These are phyloP conservation scores for Flaveria floridana DNA, from an alignment of 140 eudicot species.

Conservation along the genomic window DNA sequence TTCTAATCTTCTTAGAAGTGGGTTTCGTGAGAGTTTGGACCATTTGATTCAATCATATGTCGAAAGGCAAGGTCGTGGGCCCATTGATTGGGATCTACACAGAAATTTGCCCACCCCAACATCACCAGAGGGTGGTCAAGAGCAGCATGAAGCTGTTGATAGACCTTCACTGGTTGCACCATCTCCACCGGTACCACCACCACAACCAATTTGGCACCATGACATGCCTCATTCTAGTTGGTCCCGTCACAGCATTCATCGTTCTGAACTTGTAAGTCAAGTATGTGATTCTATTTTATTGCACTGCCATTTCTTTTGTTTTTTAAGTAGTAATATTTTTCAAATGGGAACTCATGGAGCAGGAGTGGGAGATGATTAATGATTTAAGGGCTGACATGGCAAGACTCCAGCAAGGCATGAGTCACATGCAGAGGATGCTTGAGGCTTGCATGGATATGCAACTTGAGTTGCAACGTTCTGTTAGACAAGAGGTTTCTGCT, in stretches of 20 bases:
- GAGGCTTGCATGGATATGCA: constrained; percentile 99
- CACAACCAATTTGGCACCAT: constrained; percentile 84
- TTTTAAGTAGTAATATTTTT: background rate
- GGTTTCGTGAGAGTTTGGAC: constrained; percentile 85
- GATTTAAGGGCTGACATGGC: constrained; percentile 83
- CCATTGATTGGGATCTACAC: constrained; percentile 86
- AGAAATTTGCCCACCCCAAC: constrained; percentile 61
- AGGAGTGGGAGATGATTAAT: constrained; percentile 93
- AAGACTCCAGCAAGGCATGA: constrained; percentile 92
- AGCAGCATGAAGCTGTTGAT: constrained; percentile 42
- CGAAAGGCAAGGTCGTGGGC: constrained; percentile 67
- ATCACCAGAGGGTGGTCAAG: constrained; percentile 50
- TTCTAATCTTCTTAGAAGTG: constrained; percentile 86
- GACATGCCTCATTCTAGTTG: constrained; percentile 73
- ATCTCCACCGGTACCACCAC: constrained; percentile 82
- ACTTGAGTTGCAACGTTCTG: constrained; percentile 90
- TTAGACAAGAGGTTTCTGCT: constrained; percentile 90
- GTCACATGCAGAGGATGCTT: constrained; percentile 93
- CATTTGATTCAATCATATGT: constrained; percentile 86
- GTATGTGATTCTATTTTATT: background rate
- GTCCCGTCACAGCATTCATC: constrained; percentile 75
- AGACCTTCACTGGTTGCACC: constrained; percentile 51
- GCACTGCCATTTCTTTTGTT: background rate
- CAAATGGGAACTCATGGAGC: constrained; percentile 12
- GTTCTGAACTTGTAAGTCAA: constrained; percentile 71